phyloP scores from a whole-genome alignment of 2,329 filamentous ascomycete genomes.

The Emmonsia crescens region DNA sequence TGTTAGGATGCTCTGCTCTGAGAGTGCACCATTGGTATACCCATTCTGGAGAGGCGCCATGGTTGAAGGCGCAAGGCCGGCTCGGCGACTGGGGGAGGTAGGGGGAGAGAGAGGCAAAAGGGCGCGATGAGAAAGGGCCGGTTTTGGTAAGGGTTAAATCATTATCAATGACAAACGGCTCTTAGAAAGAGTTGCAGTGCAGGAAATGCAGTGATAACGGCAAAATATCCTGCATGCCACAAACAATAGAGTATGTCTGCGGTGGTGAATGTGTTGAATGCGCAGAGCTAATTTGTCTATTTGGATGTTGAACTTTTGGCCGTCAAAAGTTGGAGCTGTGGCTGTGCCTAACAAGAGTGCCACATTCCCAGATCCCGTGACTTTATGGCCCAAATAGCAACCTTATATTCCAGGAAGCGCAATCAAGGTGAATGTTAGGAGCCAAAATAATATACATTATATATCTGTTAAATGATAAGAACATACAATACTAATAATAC shows the following conservation, averaged over 20 bases:
- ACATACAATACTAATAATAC: not conserved
- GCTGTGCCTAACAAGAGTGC: not conserved
- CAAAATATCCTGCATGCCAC: not conserved
- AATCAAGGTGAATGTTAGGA: not conserved
- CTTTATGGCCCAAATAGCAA: not conserved
- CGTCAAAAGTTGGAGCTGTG: not conserved
- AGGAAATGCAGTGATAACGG: not conserved
- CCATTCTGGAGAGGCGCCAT: slow-evolving; percentile 45
- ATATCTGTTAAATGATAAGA: not conserved
- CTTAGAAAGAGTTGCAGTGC: not conserved
- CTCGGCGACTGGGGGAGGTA: not conserved
- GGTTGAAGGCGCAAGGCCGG: slow-evolving; percentile 13
- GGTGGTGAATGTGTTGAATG: not conserved
- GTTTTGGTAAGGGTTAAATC: not conserved
- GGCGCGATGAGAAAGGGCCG: not conserved
- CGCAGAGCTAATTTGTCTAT: not conserved
- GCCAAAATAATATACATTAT: not conserved
- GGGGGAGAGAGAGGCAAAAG: not conserved
- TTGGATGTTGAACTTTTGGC: not conserved
- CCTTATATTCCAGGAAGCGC: not conserved
- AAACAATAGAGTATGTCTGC: not conserved
- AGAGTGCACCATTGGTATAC: slow-evolving; percentile 39
- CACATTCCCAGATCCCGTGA: not conserved
- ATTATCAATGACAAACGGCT: not conserved
- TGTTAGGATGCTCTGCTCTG: slow-evolving; percentile 23